Percentiles rank a stretch among this genome's conserved stretches.
Conservation (phyloP, 2,329 filamentous ascomycete species). For the Akanthomyces muscarius region DNA sequence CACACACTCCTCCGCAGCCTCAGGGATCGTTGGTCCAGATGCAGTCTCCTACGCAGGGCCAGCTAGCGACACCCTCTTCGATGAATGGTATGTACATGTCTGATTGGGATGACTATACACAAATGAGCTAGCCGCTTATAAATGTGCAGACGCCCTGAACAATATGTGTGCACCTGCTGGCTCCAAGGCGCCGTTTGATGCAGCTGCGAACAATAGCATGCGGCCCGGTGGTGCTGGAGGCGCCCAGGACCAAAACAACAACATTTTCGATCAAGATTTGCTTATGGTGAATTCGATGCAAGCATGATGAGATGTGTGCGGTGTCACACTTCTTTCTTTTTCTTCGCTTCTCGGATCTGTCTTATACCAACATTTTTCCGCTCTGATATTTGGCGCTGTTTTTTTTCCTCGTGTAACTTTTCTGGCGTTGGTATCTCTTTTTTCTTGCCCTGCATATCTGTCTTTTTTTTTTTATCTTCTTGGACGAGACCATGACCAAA, state of each 20-base stretch:
- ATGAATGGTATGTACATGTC: conserved; percentile 7
- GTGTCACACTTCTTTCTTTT: background rate
- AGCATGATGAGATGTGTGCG: background rate
- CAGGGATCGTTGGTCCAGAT: background rate
- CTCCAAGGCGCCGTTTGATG: conserved; percentile 11
- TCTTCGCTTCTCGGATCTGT: background rate
- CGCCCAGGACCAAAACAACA: background rate
- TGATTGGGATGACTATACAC: background rate
- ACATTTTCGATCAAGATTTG: conserved; percentile 14
- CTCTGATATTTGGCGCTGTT: background rate
- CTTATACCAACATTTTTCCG: background rate
- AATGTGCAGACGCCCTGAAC: background rate
- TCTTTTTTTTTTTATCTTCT: background rate
- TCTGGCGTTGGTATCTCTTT: background rate
- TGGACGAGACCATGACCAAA: conserved; percentile 13
- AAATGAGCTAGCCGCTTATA: background rate
- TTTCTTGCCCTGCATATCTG: background rate
- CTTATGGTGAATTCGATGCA: conserved; percentile 2
- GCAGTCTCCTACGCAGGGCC: background rate
- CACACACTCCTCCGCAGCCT: background rate
- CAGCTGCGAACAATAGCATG: background rate
- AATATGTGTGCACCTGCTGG: conserved; percentile 1
- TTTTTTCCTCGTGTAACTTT: background rate
- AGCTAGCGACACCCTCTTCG: background rate
- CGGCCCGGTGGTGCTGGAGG: background rate